phyloP scores from a whole-genome alignment of 495 filamentous ascomycete genomes.

The Choiromyces venosus region DNA sequence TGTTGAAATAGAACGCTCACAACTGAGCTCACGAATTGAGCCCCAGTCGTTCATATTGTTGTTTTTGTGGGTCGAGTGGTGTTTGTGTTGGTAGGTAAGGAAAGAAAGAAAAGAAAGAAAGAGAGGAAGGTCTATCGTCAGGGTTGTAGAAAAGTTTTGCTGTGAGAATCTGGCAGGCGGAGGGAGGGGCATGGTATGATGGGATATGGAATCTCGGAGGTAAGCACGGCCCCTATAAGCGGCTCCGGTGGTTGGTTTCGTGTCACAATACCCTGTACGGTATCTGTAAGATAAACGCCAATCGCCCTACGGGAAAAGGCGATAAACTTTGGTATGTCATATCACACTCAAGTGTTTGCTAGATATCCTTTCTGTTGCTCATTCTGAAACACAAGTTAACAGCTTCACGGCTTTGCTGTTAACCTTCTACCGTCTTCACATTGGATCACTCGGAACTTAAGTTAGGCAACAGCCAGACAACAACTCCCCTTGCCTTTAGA shows the following conservation, averaged over 20 bases:
- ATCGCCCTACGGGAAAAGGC: neutral
- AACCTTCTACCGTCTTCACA: neutral
- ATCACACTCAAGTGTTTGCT: neutral
- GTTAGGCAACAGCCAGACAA: neutral
- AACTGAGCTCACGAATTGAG: neutral
- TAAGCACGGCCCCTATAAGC: neutral
- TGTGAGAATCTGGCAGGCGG: neutral
- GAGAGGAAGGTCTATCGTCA: neutral
- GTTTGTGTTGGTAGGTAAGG: neutral
- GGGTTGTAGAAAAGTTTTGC: neutral
- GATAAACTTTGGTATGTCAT: neutral
- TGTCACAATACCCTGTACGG: neutral
- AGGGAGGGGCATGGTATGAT: neutral
- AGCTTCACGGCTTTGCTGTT: neutral
- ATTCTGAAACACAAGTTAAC: neutral
- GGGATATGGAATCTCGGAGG: neutral
- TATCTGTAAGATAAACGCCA: neutral
- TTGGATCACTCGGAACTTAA: neutral
- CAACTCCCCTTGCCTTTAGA: neutral
- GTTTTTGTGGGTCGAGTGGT: neutral
- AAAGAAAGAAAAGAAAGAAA: neutral
- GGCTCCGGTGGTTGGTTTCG: neutral
- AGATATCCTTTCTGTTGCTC: neutral
- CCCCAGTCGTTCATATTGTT: neutral
- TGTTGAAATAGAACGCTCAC: neutral